Conservation (phyloP, 2,329 filamentous ascomycete genomes). For the Aotearoamyces nothofagi region DNA sequence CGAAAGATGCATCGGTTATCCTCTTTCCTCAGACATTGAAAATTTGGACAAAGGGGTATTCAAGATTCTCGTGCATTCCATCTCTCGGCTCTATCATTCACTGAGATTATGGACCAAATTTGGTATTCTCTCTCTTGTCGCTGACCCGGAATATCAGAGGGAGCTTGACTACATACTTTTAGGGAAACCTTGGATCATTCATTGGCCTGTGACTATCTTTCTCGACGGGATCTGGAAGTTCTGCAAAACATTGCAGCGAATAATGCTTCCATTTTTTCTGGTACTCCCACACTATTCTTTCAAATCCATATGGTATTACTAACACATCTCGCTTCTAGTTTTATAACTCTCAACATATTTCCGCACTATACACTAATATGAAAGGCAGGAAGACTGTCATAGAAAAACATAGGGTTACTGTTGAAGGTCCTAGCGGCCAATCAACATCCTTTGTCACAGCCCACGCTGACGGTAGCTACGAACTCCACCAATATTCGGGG, state of each 20-base stretch:
- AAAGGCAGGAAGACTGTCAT: constrained; percentile 1
- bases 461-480: constrained; percentile 1
- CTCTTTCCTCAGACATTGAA: too few species aligned
- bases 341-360: constrained; percentile 24
- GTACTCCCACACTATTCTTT: too few species aligned
- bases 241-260: constrained; percentile 4
- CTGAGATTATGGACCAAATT: neutral
- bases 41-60: too few species aligned
- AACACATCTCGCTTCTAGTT: too few species aligned
- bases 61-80: too few species aligned
- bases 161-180: neutral
- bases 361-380: constrained; percentile 20
- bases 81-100: too few species aligned
- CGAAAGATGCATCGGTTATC: too few species aligned
- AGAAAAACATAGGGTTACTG: neutral
- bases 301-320: too few species aligned
- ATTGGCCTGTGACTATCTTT: constrained; percentile 23
- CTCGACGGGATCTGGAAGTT: constrained; percentile 6
- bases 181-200: neutral
- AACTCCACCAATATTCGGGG: constrained; percentile 9
- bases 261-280: constrained; percentile 6
- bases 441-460: constrained; percentile 1
- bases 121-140: neutral
- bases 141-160: constrained; percentile 1
- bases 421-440: neutral